These are phyloP conservation scores for Talaromyces sp. DNA, from an alignment of 2,329 filamentous ascomycete genomes.

Conservation along the genomic window DNA sequence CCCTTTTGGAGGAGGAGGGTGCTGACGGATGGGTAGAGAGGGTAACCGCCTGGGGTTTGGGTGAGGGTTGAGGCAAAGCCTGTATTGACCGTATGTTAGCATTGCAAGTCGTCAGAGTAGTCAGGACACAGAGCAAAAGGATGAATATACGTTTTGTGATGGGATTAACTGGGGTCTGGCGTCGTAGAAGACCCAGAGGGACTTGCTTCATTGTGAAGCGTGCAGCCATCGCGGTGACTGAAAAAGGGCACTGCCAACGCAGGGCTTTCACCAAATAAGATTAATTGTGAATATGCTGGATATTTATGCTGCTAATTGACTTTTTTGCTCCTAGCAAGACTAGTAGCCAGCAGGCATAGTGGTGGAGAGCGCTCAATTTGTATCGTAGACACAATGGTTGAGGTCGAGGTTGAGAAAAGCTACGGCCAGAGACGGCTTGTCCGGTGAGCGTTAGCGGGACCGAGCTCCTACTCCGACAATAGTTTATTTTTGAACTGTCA, in stretches of 20 bases:
- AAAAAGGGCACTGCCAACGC: neutral
- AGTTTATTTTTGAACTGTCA: neutral
- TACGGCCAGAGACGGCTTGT: conserved; percentile 16
- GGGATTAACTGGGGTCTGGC: conserved; percentile 31
- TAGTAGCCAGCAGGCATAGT: conserved; percentile 3
- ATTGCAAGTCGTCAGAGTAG: neutral
- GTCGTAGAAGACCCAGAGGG: conserved; percentile 34
- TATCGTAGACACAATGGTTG: neutral
- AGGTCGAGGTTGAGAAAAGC: conserved; percentile 22
- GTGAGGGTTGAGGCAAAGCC: conserved; percentile 34
- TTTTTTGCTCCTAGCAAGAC: neutral
- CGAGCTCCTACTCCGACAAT: conserved; percentile 25
- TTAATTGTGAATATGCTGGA: neutral
- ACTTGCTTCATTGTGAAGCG: conserved; percentile 32
- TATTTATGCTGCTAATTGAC: neutral
- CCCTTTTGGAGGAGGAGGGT: conserved; percentile 77
- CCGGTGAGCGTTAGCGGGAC: conserved; percentile 35
- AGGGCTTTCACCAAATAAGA: neutral
- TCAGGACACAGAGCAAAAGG: neutral
- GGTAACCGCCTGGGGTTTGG: conserved; percentile 45
- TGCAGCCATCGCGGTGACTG: conserved; percentile 31
- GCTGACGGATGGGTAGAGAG: conserved; percentile 70
- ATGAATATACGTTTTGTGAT: conserved; percentile 35
- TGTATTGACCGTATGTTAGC: conserved; percentile 18
- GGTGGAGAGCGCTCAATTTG: neutral